Conservation (phyloP, 2,329 filamentous ascomycete species). For the Fonsecaea monophora region DNA sequence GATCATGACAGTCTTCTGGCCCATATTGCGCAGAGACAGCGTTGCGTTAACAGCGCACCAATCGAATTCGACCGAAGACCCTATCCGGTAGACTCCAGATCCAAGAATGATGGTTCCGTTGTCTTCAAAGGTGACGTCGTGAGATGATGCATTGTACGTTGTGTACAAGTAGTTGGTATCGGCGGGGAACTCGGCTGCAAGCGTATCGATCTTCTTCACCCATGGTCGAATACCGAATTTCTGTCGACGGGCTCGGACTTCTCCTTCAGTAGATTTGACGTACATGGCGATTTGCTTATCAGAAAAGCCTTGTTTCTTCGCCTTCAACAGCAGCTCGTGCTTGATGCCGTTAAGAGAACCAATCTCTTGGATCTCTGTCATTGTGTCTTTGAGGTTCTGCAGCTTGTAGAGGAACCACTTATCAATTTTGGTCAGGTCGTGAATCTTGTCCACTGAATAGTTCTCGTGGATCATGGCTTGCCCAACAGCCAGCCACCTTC, state of each 20-base stretch:
- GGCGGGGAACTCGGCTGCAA: constrained; percentile 95
- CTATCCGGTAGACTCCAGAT: constrained; percentile 96
- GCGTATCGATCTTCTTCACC: constrained; percentile 98
- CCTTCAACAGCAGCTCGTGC: constrained; percentile 84
- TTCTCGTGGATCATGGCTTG: constrained; percentile 97
- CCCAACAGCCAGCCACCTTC: constrained; percentile 94
- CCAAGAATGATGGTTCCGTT: constrained; percentile 88
- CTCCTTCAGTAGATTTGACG: constrained; percentile 84
- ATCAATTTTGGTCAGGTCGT: constrained; percentile 97
- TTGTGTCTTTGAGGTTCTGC: constrained; percentile 93
- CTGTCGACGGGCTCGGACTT: constrained; percentile 83
- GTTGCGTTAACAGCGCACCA: constrained; percentile 96
- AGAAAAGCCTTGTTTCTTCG: constrained; percentile 98
- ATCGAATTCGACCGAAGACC: constrained; percentile 97
- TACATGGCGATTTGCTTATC: constrained; percentile 92
- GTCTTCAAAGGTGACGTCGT: constrained; percentile 93
- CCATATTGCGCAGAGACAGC: constrained; percentile 79
- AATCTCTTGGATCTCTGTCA: constrained; percentile 80
- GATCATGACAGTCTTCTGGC: constrained; percentile 98
- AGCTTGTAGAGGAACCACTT: constrained; percentile 99
- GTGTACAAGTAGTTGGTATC: constrained; percentile 97
- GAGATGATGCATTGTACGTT: constrained; percentile 93
- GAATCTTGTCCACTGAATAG: constrained; percentile 89
- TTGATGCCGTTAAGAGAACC: constrained; percentile 84
- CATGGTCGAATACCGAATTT: constrained; percentile 89